Base-by-base conservation (phyloP, 371 early-diverging fungal species). In the Rhizopus arrhizus region DNA sequence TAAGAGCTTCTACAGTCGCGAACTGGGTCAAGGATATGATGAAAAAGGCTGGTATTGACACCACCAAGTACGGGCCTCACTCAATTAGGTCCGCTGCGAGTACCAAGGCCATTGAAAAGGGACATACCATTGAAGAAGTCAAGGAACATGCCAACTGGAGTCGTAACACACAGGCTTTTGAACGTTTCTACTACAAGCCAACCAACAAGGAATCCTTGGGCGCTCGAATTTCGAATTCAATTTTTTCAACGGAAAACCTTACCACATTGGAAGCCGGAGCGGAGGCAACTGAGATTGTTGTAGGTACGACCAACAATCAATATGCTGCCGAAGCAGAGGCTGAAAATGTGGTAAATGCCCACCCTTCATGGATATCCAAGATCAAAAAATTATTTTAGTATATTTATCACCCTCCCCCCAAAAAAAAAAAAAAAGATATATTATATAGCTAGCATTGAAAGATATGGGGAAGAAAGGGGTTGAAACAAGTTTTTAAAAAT, bases 81-180 rank as follows among this genome's bases (percentile, higher is more conserved):
- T 54, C 61, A 7, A 45, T 55, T 28, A n/a, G 54, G 9, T 34
- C 55, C 0, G 61, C 50, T 0, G n/a, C 56, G 5, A 55, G 55
- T 12, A 61, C 54, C 3, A 49, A 47, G 12, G 61, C 54, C 29
- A 41, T 61, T 2, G 34, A 55, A 40, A 31, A 35, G n/a, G 55
- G 55, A 1, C 38, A 49, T 12, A 16, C 10, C 1, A 62, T 56
- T 33, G n/a, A 62, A 5, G 22, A 28, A 8, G 56, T 56, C 10
- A 62, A 62, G 40, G 15, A 56, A 42, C 49, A 62, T 33, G 62
- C 51, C n/a, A 49, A 62, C 13, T 62, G 62, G 62, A 42, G 56
- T 22, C 0, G 3, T 0, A 28, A 40, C 5, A n/a, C 49, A 3
- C 4, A 51, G 0, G 45, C 53, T 6, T 59, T 59, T 12, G 53